Evolutionary conservation across 2,329 filamentous ascomycete species (phyloP), one percentile per base, ranked within the genome.

Genomic region (Apiospora marii): DNA sequence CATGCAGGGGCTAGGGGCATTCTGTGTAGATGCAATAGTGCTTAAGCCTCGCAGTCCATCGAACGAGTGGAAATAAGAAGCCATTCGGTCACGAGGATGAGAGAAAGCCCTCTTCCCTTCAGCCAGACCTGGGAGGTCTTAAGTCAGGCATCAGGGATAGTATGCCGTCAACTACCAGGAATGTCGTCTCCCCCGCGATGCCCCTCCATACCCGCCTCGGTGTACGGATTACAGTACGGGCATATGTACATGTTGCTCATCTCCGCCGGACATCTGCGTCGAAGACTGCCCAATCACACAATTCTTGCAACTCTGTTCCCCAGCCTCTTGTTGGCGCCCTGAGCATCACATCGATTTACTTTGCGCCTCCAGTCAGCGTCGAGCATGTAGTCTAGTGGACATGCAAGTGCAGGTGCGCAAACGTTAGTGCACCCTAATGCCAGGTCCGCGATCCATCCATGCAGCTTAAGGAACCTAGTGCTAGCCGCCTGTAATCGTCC

Each of bases 381-480:
- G 58, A 64, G 34, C n/a, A 49, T 48, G 44, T 48, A 61, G 30
- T 41, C 58, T 41, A n/a, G 58, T 37, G 27, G 27, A 30, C 27
- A 30, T 30, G 53, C 14, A 61, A 61, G 53, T 34, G 53, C 53
- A 61, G 53, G 53, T 61, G 53, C 30, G 53, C 53, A 16, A 37
- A 37, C 53, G 19, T 61, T 61, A 61, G 53, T 37, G 27, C 27
- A 61, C 53, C 53, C 53, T 61, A 61, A 61, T 61, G 58, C n/a
- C 58, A 64, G 58, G 58, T 64, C 58, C 58, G 34, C 58, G 58
- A 64, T 64, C 30, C 58, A 64, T 19, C 19, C 58, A 22, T 64
- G 58, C 58, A 64, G 58, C 19, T 37, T 41, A 41, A n/a, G 34
- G 19, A 41, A 22, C 34, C 41, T 64, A n/a, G n/a, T n/a, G n/a